These are phyloP conservation scores for Boletus rufocinnamomeus DNA, from an alignment of 768 basidiomycete species.

Conservation along the genomic window DNA sequence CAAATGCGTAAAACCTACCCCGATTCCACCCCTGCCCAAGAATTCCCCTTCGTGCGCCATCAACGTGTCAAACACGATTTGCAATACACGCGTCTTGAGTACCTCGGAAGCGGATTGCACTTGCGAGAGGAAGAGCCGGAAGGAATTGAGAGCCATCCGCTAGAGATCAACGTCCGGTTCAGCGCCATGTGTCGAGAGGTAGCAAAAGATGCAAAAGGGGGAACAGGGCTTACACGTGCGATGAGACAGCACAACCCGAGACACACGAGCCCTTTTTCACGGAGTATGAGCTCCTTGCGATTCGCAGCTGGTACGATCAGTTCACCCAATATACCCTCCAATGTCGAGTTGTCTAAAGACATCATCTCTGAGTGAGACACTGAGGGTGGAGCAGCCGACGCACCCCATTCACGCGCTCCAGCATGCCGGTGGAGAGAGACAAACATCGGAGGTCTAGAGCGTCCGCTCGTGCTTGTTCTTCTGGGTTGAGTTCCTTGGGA, in stretches of 20 bases:
- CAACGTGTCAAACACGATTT: conserved; percentile 81
- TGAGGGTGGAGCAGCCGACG: conserved; percentile 26
- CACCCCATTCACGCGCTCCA: conserved; percentile 85
- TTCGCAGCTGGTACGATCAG: conserved; percentile 90
- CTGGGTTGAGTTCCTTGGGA: conserved; percentile 50
- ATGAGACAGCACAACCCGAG: conserved; percentile 80
- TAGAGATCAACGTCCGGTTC: not conserved
- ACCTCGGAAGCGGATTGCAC: conserved; percentile 62
- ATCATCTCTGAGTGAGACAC: not conserved
- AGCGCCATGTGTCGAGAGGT: not conserved
- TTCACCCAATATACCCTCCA: conserved; percentile 71
- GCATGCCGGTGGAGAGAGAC: conserved; percentile 74
- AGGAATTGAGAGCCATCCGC: conserved; percentile 47
- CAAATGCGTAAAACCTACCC: conserved; percentile 27
- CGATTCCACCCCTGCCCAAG: conserved; percentile 47
- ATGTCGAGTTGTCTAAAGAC: conserved; percentile 57
- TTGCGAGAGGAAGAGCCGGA: conserved; percentile 83
- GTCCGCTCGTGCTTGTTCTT: conserved; percentile 59
- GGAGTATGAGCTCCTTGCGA: conserved; percentile 73
- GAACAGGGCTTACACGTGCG: conserved; percentile 41
- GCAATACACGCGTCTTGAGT: conserved; percentile 67
- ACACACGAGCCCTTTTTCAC: conserved; percentile 68
- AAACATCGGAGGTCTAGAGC: conserved; percentile 74
- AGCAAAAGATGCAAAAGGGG: not conserved
- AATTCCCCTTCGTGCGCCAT: conserved; percentile 79